phyloP scores from a whole-genome alignment of 805 yeast species.

The Blastobotrys attinorum region DNA sequence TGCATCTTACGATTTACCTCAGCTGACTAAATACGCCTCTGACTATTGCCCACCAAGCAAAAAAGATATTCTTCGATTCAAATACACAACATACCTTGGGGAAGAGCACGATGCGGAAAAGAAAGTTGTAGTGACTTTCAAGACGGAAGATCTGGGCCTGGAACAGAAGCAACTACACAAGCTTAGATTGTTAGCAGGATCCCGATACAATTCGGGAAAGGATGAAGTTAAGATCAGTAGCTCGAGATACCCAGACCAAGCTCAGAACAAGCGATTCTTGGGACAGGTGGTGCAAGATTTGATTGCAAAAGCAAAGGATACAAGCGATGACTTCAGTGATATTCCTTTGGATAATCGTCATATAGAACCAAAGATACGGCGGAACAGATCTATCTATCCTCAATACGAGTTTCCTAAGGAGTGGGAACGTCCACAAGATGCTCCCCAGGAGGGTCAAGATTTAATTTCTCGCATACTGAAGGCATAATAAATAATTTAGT shows the following conservation, averaged over 20 bases:
- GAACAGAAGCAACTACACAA: constrained; percentile 53
- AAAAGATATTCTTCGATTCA: constrained; percentile 40
- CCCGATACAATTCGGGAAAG: constrained; percentile 57
- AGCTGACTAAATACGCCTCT: constrained; percentile 66
- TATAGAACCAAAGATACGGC: constrained; percentile 38
- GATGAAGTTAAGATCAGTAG: constrained; percentile 59
- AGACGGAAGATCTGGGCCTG: constrained; percentile 38
- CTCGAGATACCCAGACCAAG: constrained; percentile 60
- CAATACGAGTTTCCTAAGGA: constrained; percentile 57
- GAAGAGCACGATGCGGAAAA: constrained; percentile 63
- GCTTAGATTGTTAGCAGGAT: constrained; percentile 69
- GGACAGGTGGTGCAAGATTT: constrained; percentile 57
- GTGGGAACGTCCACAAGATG: constrained; percentile 73
- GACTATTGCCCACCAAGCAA: constrained; percentile 44
- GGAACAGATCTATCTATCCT: constrained; percentile 34
- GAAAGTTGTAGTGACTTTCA: constrained; percentile 55
- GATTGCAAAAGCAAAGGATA: constrained; percentile 55
- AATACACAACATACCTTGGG: constrained; percentile 66
- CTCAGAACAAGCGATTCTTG: constrained; percentile 76
- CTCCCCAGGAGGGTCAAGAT: constrained; percentile 41
- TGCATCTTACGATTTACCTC: constrained; percentile 90
- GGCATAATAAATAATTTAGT: too few relatives aligned
- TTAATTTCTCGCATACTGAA: constrained; percentile 6
- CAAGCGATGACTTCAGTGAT: constrained; percentile 57
- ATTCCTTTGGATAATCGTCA: constrained; percentile 79